Percentiles rank a stretch among this genome's conserved stretches.
These are phyloP conservation scores for Cantharellus cinnabarinus DNA, from an alignment of 768 basidiomycete genomes.

Conservation along the genomic window DNA sequence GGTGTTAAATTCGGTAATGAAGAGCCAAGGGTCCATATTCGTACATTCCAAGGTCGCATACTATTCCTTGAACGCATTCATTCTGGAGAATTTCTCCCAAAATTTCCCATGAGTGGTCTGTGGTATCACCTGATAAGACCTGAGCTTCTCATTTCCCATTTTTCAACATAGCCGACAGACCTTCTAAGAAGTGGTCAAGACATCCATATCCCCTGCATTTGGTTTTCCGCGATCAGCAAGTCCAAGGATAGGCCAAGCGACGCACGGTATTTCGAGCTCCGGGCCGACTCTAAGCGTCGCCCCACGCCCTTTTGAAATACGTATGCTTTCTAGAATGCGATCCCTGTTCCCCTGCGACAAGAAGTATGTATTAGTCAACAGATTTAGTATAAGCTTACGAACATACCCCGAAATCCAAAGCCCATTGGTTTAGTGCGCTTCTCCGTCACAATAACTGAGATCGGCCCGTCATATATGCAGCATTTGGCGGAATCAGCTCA, in stretches of 20 bases:
- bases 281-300: constrained; percentile 88
- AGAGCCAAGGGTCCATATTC: constrained; percentile 12
- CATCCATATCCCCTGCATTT: constrained; percentile 77
- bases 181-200: constrained; percentile 92
- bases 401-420: constrained; percentile 75
- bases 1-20: background rate
- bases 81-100: constrained; percentile 74
- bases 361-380: background rate
- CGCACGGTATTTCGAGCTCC: constrained; percentile 86
- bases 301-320: constrained; percentile 69
- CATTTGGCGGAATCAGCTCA: background rate
- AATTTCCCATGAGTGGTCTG: constrained; percentile 94
- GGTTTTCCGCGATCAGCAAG: background rate
- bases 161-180: constrained; percentile 20
- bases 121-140: constrained; percentile 57
- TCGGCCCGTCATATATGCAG: background rate
- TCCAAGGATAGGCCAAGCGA: background rate
- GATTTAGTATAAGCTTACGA: background rate
- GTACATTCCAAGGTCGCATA: constrained; percentile 95
- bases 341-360: constrained; percentile 66
- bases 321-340: constrained; percentile 74
- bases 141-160: background rate
- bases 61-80: constrained; percentile 60
- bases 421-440: constrained; percentile 94
- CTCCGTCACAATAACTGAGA: background rate